These are phyloP conservation scores for Canavalia ensiformis DNA, from an alignment of 306 rosid species.

Conservation along the genomic window DNA sequence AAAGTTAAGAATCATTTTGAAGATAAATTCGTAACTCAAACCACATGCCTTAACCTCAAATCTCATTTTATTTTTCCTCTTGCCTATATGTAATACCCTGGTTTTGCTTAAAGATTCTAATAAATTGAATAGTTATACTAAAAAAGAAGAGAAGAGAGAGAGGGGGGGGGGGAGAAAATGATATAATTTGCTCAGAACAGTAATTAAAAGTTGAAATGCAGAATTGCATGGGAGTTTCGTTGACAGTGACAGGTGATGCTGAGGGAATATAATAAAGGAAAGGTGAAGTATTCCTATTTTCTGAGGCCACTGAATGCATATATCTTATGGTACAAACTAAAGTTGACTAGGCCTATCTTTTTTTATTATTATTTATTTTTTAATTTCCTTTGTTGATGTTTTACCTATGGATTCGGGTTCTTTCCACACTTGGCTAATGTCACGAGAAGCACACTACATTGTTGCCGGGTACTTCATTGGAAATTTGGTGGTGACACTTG, in stretches of 20 bases:
- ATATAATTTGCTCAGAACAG: neutral
- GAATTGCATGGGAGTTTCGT: constrained; percentile 69
- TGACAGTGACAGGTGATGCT: constrained; percentile 66
- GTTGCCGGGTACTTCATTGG: neutral
- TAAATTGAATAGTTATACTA: neutral
- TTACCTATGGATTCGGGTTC: constrained; percentile 38
- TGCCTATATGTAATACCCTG: neutral
- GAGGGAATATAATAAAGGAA: constrained; percentile 67
- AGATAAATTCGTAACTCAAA: constrained; percentile 1
- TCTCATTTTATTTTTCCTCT: neutral
- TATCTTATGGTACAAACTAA: constrained; percentile 43
- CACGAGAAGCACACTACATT: constrained; percentile 41
- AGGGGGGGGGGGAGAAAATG: too few species aligned
- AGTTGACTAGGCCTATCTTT: constrained; percentile 1
- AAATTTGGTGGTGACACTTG: neutral
- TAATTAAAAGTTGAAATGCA: constrained; percentile 56
- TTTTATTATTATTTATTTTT: neutral
- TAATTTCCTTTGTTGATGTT: constrained; percentile 24
- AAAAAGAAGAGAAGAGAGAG: neutral
- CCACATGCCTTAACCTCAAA: neutral
- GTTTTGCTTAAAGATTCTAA: neutral
- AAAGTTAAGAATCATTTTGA: constrained; percentile 4
- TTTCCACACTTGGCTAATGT: constrained; percentile 47
- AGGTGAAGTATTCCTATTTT: constrained; percentile 52
- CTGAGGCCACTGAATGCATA: constrained; percentile 36